Base-by-base conservation (phyloP, 768 basidiomycete species). In the Leccinum variicolor region DNA sequence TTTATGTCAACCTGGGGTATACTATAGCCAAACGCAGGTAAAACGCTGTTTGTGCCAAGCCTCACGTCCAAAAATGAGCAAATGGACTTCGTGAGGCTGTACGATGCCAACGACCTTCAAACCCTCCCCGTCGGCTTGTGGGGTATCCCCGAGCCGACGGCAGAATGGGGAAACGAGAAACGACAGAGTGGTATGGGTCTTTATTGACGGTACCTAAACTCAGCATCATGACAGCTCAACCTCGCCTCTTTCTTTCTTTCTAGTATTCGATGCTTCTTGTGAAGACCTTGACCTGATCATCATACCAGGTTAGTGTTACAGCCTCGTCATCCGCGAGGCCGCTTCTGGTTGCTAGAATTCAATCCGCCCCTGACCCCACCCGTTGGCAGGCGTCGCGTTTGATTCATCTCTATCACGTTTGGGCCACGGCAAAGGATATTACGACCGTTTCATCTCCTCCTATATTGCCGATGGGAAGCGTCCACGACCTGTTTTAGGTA, bases 351-450 rank as follows among this genome's bases (percentile, higher is more conserved):
- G 53, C 52, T 50, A 51, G 17, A 26, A 50, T 55, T 26, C 33
- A 64, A 56, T 29, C 41, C 46, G 21, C 49, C 41, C 52, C 49
- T 53, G 49, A 55, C 52, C 61, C 43, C 41, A 13, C 45, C 53
- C 68, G 13, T 55, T 52, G 52, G 39, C 59, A 87, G 90, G 87
- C 45, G 80, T 92, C 49, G 90, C 86, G 10, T 92, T 92, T 62
- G 90, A 92, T 73, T 76, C 74, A 43, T 79, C 80, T 15, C 68
- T 86, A 54, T 84, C 84, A 50, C 84, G 90, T 29, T 79, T 92
- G 28, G 90, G 90, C 10, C 89, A 91, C 62, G 90, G 90, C 23
- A 92, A 89, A 69, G 90, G 90, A 6, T 91, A 88, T 73, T 92
- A 92, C 63, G 90, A 92, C 72, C 77, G 79, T 14, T 92, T 89